A percentile compares a stretch with the other conserved stretches of the same genome.
These are phyloP conservation scores for Didymella keratinophila DNA, from an alignment of 2,329 filamentous ascomycete genomes.

Conservation along the genomic window DNA sequence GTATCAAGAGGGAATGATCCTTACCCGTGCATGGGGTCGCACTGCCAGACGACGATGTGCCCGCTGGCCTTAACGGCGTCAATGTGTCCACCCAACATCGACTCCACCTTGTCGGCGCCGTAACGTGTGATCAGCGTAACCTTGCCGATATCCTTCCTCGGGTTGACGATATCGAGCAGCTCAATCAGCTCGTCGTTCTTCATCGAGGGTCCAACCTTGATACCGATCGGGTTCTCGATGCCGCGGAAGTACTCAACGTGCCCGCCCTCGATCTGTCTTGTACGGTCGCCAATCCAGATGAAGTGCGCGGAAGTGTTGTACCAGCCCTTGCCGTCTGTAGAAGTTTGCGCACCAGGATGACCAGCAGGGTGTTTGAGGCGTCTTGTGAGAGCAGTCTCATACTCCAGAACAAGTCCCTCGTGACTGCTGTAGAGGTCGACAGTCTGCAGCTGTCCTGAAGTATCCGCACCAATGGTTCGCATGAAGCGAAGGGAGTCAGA, in stretches of 20 bases:
- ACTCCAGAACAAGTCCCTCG: constrained; percentile 91
- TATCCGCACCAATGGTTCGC: constrained; percentile 89
- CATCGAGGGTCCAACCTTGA: constrained; percentile 94
- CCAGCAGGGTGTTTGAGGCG: constrained; percentile 70
- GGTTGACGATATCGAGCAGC: constrained; percentile 87
- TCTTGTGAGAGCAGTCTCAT: constrained; percentile 85
- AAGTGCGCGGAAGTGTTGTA: constrained; percentile 97
- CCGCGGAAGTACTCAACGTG: constrained; percentile 98
- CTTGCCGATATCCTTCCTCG: constrained; percentile 81
- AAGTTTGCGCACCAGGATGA: constrained; percentile 41
- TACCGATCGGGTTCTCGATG: constrained; percentile 92
- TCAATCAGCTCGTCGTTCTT: constrained; percentile 75
- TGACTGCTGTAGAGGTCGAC: constrained; percentile 96
- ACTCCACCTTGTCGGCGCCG: constrained; percentile 77
- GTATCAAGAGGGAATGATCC: constrained; percentile 12
- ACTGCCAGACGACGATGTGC: constrained; percentile 89
- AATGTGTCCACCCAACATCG: constrained; percentile 84
- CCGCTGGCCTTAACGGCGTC: constrained; percentile 83
- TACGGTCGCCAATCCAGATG: constrained; percentile 97
- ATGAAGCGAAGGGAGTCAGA: constrained; percentile 94
- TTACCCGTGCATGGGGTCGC: constrained; percentile 95
- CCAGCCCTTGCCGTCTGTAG: constrained; percentile 66
- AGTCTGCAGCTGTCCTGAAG: constrained; percentile 82
- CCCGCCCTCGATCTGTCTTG: constrained; percentile 87
- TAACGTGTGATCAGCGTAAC: constrained; percentile 97